Base-by-base conservation (phyloP, 2,329 filamentous ascomycete genomes). In the Beauveria bassiana region DNA sequence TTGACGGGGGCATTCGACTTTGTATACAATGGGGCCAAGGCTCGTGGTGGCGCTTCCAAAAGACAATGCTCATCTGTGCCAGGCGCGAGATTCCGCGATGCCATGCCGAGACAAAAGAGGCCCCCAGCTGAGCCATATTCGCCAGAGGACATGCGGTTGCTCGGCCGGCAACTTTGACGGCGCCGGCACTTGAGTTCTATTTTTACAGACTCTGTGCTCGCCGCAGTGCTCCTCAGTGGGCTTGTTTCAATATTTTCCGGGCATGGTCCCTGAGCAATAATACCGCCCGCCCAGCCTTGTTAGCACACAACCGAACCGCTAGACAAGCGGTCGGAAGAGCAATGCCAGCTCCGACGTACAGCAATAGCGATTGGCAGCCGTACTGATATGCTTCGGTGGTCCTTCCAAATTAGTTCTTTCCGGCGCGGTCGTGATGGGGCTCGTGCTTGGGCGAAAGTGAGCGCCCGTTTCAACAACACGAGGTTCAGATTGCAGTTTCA, bases 391-490 rank as follows among this genome's bases (percentile, higher is more conserved):
- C 43, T 47, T 58, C 16, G 31, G 20, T 31, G 31, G 45, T 38
- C 54, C 20, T 58, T 58, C 45, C 34, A 49, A 42, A 28, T 50
- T 1, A 1, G 31, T 34, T 58, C 34, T 7, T n/a, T 38, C n/a
- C 26, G n/a, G 43, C 43, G n/a, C 54, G 20, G 42, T 20, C 42
- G 47, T 20, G 20, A 31, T 20, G 18, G 24, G 40, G 26, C 24
- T 46, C 10, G 6, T 22, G 43, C 28, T 47, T 20, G n/a, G 12
- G 20, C 20, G 9, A 42, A 28, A 40, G 31, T 58, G 55, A 50
- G 55, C 55, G 55, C 55, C 49, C 49, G 55, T 58, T 58, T 58
- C 43, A 22, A 40, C 49, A 49, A 42, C 20, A 50, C 55, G 28
- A 20, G 34, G 16, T 58, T 42, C 31, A 50, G 55, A 50, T 45